A percentile compares a stretch with the other conserved stretches of the same genome.
Evolutionary conservation across 2,329 filamentous ascomycete species (phyloP).

Genomic region (Aulographum hederae): DNA sequence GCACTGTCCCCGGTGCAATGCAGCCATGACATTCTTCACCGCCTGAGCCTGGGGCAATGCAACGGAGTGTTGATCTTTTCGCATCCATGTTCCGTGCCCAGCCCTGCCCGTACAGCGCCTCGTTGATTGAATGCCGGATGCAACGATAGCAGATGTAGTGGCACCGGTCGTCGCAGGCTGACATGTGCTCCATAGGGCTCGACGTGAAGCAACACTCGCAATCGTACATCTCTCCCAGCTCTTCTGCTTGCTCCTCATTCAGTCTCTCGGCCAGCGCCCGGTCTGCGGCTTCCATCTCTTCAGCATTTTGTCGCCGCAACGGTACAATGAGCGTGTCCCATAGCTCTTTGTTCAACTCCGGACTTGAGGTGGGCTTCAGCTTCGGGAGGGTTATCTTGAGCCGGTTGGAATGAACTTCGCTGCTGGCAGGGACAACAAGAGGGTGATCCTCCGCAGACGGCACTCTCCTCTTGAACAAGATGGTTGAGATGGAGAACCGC

Average conservation of each 20-base stretch:
- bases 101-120: slow-evolving; percentile 83
- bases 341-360: slow-evolving; percentile 32
- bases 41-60: slow-evolving; percentile 54
- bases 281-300: slow-evolving; percentile 22
- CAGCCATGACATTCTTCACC: slow-evolving; percentile 47
- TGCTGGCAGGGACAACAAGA: slow-evolving; percentile 34
- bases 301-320: slow-evolving; percentile 18
- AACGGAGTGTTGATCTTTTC: slow-evolving; percentile 56
- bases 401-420: not conserved
- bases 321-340: slow-evolving; percentile 25
- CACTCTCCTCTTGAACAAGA: slow-evolving; percentile 48
- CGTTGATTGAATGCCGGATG: slow-evolving; percentile 62
- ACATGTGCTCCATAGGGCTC: slow-evolving; percentile 54
- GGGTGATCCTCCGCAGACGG: slow-evolving; percentile 34
- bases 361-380: slow-evolving; percentile 45
- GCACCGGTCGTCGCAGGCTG: slow-evolving; percentile 47
- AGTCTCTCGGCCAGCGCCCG: slow-evolving; percentile 22
- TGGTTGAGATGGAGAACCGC: slow-evolving; percentile 53
- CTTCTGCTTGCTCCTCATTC: slow-evolving; percentile 30
- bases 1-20: slow-evolving; percentile 50
- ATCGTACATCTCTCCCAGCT: slow-evolving; percentile 35
- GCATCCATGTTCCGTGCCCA: slow-evolving; percentile 68
- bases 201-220: slow-evolving; percentile 61
- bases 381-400: slow-evolving; percentile 33
- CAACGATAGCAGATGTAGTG: slow-evolving; percentile 71